Conservation (phyloP, 306 rosid species). For the Prunus fruticosa region DNA sequence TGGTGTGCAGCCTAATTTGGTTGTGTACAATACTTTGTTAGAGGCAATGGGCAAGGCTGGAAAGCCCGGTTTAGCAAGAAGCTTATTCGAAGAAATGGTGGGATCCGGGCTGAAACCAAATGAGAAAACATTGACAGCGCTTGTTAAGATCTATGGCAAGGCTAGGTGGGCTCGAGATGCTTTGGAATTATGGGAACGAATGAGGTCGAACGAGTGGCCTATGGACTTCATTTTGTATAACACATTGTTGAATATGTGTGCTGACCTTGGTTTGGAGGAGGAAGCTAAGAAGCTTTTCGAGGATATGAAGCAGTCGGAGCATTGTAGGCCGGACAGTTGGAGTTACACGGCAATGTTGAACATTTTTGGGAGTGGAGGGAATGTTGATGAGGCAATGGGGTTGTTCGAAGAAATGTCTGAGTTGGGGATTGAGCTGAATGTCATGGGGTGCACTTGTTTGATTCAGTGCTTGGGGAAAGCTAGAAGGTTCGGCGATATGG, state of each 20-base stretch:
- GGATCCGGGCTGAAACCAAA: slow-evolving; percentile 65
- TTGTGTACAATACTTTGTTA: slow-evolving; percentile 85
- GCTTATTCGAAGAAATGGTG: slow-evolving; percentile 81
- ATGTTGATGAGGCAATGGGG: slow-evolving; percentile 61
- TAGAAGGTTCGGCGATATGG: slow-evolving; percentile 56
- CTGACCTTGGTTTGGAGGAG: slow-evolving; percentile 80
- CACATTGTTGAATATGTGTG: slow-evolving; percentile 93
- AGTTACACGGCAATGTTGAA: slow-evolving; percentile 96
- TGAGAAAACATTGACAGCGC: slow-evolving; percentile 79
- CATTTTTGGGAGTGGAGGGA: slow-evolving; percentile 78
- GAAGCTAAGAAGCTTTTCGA: slow-evolving; percentile 79
- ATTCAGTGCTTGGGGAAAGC: slow-evolving; percentile 90
- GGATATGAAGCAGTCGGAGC: slow-evolving; percentile 71
- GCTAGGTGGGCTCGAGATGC: slow-evolving; percentile 92
- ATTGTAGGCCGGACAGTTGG: slow-evolving; percentile 68
- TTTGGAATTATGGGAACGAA: slow-evolving; percentile 71
- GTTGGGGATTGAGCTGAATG: slow-evolving; percentile 64
- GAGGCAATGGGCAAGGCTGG: slow-evolving; percentile 98
- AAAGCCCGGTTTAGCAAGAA: slow-evolving; percentile 86
- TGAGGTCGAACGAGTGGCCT: slow-evolving; percentile 73
- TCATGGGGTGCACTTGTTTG: slow-evolving; percentile 94
- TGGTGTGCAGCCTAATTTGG: slow-evolving; percentile 77
- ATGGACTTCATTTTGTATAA: slow-evolving; percentile 85
- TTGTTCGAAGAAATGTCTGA: slow-evolving; percentile 76
- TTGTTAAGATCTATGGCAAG: slow-evolving; percentile 89